A percentile compares a stretch with the other conserved stretches of the same genome.
phyloP scores from a whole-genome alignment of 1,284 basidiomycete species.

The Tetrapyrgos nigripes region DNA sequence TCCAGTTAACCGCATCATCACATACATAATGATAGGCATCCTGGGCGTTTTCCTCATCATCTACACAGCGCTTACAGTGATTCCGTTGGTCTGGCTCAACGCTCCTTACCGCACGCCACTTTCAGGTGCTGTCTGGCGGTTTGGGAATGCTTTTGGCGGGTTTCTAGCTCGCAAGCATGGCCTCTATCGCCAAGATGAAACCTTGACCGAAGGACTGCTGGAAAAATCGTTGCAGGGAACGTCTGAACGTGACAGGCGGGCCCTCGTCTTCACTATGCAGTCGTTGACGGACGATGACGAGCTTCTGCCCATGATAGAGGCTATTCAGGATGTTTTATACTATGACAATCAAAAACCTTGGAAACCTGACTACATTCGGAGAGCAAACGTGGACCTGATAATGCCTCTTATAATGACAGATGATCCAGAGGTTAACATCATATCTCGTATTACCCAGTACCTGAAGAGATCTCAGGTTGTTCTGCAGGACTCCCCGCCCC shows the following conservation, averaged over 20 bases:
- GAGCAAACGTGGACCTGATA: not conserved
- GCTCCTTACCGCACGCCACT: constrained; percentile 14
- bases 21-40: not conserved
- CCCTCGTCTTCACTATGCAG: not conserved
- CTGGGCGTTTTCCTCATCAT: not conserved
- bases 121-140: constrained; percentile 4
- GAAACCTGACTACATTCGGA: not conserved
- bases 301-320: not conserved
- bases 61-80: constrained; percentile 4
- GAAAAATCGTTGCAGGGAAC: not conserved
- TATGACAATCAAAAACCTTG: too few species aligned
- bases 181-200: not conserved
- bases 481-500: too few species aligned
- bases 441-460: too few species aligned
- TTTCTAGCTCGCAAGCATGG: not conserved
- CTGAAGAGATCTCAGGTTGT: too few species aligned
- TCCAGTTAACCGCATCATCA: constrained; percentile 3
- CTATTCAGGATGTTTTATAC: not conserved
- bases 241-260: not conserved
- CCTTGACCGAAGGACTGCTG: not conserved
- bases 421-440: not conserved
- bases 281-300: not conserved
- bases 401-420: not conserved
- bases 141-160: not conserved
- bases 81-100: not conserved